A percentile compares a stretch with the other conserved stretches of the same genome.
Conservation (phyloP, 305 asterid genomes). For the Solanum chacoense region DNA sequence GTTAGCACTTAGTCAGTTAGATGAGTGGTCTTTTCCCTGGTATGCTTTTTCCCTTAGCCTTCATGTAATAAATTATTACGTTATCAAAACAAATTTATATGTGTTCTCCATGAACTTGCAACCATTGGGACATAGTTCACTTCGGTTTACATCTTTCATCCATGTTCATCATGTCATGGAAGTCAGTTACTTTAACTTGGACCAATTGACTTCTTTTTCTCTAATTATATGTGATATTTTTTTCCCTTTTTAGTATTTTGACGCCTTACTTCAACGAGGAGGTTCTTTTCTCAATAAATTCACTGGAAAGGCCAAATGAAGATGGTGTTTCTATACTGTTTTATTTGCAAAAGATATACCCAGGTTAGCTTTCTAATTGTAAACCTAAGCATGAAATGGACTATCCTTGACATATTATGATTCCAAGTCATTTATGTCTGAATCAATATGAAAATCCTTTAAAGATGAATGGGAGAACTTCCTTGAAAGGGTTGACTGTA, state of each 20-base stretch:
- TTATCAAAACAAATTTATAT: neutral
- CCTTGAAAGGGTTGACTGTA: slow-evolving; percentile 66
- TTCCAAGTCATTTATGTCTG: slow-evolving; percentile 5
- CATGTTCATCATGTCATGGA: neutral
- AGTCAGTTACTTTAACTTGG: neutral
- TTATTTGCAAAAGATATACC: slow-evolving; percentile 89
- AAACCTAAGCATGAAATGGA: neutral
- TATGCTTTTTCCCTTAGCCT: neutral
- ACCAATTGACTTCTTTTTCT: neutral
- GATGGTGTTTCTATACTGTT: slow-evolving; percentile 96
- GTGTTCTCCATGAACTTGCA: neutral
- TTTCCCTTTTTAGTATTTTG: slow-evolving; percentile 52
- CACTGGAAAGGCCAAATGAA: slow-evolving; percentile 71
- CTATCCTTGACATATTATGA: slow-evolving; percentile 9
- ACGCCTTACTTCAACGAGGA: slow-evolving; percentile 92
- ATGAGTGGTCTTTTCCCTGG: neutral
- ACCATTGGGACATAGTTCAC: neutral
- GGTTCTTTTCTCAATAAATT: slow-evolving; percentile 75
- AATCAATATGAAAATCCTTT: slow-evolving; percentile 5
- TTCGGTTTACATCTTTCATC: neutral
- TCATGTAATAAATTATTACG: neutral
- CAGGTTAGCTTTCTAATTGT: slow-evolving; percentile 38
- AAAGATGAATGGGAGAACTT: slow-evolving; percentile 96
- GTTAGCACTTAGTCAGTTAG: neutral
- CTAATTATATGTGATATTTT: neutral